Conservation (phyloP, 1,139 yeast species). For the Taiozyma sp. region DNA sequence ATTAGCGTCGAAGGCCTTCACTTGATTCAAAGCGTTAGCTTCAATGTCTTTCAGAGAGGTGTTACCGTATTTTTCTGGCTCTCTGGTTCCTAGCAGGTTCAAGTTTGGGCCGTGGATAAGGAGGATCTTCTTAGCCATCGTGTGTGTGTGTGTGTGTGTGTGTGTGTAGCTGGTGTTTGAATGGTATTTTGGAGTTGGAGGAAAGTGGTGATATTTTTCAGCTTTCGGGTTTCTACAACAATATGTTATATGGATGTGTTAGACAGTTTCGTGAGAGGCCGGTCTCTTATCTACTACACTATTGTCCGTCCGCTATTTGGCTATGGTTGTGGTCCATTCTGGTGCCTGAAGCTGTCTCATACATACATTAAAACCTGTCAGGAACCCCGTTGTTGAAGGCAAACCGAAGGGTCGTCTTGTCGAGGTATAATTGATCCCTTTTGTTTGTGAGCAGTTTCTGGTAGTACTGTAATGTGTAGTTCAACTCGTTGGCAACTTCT, state of each 20-base stretch:
- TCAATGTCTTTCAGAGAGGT: constrained; percentile 39
- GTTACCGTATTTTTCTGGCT: constrained; percentile 45
- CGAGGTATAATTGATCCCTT: neutral
- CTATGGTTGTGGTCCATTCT: neutral
- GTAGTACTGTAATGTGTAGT: neutral
- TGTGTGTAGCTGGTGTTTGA: neutral
- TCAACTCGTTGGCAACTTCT: neutral
- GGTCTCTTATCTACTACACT: neutral
- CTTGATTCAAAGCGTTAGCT: constrained; percentile 35
- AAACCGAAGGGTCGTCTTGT: neutral
- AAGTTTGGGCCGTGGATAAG: constrained; percentile 44
- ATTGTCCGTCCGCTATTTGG: neutral
- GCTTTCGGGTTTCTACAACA: neutral
- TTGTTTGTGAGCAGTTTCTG: neutral
- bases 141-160: neutral
- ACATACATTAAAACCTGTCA: neutral
- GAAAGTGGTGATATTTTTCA: neutral
- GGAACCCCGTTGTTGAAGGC: neutral
- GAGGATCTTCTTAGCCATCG: constrained; percentile 32
- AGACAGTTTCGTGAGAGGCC: neutral
- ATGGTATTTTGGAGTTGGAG: too few relatives aligned
- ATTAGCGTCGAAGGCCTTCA: constrained; percentile 26
- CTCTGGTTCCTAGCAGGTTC: constrained; percentile 42
- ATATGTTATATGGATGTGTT: too few relatives aligned
- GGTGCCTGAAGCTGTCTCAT: neutral